These are phyloP conservation scores for Vickermania spadyakhi DNA, from an alignment of 208 protist genomes.

Conservation along the genomic window DNA sequence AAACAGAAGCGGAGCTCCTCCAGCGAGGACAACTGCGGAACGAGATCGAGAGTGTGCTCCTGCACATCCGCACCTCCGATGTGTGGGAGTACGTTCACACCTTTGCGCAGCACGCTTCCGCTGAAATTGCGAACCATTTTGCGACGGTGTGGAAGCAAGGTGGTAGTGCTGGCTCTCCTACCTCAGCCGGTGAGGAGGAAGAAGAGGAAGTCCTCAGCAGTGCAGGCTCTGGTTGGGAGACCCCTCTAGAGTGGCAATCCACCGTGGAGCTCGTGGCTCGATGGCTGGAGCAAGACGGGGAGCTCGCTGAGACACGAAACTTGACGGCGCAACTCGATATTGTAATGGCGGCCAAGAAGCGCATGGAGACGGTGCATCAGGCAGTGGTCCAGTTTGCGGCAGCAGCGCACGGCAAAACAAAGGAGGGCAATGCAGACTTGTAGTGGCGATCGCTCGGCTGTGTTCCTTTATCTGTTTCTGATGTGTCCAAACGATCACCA, in stretches of 20 bases:
- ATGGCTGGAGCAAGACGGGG: slow-evolving; percentile 52
- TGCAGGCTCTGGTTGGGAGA: neutral
- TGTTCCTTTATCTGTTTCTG: no score
- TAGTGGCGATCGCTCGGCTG: no score
- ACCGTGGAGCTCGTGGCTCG: slow-evolving; percentile 20
- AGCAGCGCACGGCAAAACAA: neutral
- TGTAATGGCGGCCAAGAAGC: neutral
- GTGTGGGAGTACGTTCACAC: slow-evolving; percentile 16
- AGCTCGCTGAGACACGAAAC: slow-evolving; percentile 20
- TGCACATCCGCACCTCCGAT: slow-evolving; percentile 33
- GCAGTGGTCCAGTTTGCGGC: neutral
- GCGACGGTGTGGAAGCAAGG: neutral
- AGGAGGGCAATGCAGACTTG: neutral
- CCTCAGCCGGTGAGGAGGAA: no score
- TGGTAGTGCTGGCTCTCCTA: no score
- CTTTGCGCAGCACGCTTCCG: slow-evolving; percentile 7
- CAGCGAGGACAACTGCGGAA: slow-evolving; percentile 46
- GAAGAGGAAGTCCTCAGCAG: neutral
- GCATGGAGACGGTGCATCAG: neutral
- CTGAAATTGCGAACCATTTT: neutral
- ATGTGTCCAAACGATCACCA: no score
- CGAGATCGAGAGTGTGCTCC: slow-evolving; percentile 42
- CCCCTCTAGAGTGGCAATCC: slow-evolving; percentile 15
- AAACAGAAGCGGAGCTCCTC: slow-evolving; percentile 32
- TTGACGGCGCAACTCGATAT: slow-evolving; percentile 14